Percentiles rank a stretch among this genome's conserved stretches.
phyloP scores from a whole-genome alignment of 164 flowering plant genomes.

The Tinospora cordifolia region DNA sequence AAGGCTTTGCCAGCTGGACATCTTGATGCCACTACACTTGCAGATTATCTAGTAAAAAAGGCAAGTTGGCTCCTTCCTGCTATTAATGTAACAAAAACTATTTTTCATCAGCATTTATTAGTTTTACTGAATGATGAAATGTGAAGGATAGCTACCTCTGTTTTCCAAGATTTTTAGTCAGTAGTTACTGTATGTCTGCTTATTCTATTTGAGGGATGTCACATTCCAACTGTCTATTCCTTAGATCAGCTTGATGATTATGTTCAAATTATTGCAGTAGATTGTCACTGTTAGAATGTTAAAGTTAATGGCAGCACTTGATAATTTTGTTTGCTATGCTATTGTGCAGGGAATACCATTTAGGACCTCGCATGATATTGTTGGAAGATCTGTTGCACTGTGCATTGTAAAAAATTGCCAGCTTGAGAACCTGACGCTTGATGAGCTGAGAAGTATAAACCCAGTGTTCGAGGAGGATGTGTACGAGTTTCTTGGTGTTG shows the following conservation, averaged over 20 bases:
- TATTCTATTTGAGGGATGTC: background rate
- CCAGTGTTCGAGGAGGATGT: slow-evolving; percentile 36
- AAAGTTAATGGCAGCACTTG: too few species aligned
- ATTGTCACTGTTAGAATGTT: background rate
- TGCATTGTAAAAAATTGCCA: slow-evolving; percentile 59
- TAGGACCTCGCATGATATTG: slow-evolving; percentile 93
- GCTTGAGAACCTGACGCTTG: slow-evolving; percentile 64
- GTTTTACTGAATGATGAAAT: too few species aligned
- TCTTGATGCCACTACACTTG: slow-evolving; percentile 99
- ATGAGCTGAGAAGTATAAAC: slow-evolving; percentile 44
- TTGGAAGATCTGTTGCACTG: slow-evolving; percentile 76
- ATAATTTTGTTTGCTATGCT: background rate
- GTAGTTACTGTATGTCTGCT: background rate
- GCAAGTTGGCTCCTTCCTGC: slow-evolving; percentile 29
- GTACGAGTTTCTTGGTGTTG: slow-evolving; percentile 78
- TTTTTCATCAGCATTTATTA: background rate
- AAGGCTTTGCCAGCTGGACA: slow-evolving; percentile 88
- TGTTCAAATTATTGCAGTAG: background rate
- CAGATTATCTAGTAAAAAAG: slow-evolving; percentile 96
- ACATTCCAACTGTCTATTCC: background rate
- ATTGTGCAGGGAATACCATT: slow-evolving; percentile 79
- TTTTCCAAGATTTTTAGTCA: too few species aligned
- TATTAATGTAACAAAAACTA: background rate
- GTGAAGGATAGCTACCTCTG: too few species aligned
- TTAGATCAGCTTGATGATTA: background rate